Percentiles rank a stretch among this genome's conserved stretches.
These are phyloP conservation scores for Elongisporangium prolatum DNA, from an alignment of 352 stramenopile genomes.

Conservation along the genomic window DNA sequence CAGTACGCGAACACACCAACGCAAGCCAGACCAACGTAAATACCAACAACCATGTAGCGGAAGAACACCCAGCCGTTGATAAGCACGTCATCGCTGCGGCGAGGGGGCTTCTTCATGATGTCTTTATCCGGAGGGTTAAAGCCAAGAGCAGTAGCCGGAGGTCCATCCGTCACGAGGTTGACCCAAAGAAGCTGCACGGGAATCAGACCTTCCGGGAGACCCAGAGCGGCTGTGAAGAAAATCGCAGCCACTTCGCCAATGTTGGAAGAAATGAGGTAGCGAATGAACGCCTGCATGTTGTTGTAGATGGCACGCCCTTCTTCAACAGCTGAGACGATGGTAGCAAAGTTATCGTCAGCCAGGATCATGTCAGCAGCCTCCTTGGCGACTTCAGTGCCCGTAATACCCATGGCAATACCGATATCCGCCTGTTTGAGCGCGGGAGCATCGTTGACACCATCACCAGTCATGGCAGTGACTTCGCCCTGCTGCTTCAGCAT, in stretches of 20 bases:
- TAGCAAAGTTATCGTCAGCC: constrained; percentile 98
- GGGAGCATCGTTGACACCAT: constrained; percentile 99
- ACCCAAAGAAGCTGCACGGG: constrained; percentile 99
- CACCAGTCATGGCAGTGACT: constrained; percentile 97
- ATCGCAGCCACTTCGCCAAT: constrained; percentile 99
- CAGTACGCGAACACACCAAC: constrained; percentile 93
- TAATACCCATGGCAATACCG: constrained; percentile 98
- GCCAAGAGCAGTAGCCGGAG: constrained; percentile 96
- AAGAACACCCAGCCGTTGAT: constrained; percentile 98
- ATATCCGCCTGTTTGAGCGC: constrained; percentile 98
- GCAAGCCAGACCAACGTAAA: constrained; percentile 91
- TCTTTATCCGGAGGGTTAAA: constrained; percentile 98
- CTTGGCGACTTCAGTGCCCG: constrained; percentile 98
- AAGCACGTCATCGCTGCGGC: constrained; percentile 95
- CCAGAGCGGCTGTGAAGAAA: constrained; percentile 95
- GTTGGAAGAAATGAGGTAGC: constrained; percentile 99
- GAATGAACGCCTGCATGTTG: constrained; percentile 99
- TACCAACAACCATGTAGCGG: constrained; percentile 95
- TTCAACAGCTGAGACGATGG: constrained; percentile 93
- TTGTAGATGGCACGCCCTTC: constrained; percentile 89
- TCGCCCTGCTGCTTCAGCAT: constrained; percentile 95
- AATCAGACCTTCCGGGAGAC: constrained; percentile 96
- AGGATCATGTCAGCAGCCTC: constrained; percentile 98
- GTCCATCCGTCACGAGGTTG: constrained; percentile 99
- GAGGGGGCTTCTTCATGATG: constrained; percentile 96